These are phyloP conservation scores for Aspergillus pseudoviridinutans DNA, from an alignment of 2,329 filamentous ascomycete species.

Conservation along the genomic window DNA sequence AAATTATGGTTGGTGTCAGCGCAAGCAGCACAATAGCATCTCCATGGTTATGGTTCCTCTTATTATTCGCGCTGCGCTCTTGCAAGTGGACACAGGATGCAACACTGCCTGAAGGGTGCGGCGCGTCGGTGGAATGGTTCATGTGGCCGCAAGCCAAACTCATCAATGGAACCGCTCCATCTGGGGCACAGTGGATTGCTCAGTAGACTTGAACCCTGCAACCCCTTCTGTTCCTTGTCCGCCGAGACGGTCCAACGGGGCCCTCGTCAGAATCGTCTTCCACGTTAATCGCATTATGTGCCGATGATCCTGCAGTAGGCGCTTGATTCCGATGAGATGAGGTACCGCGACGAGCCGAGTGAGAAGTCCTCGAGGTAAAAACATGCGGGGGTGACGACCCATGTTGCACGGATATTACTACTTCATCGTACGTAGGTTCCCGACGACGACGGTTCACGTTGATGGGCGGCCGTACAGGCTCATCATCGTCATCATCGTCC, in stretches of 20 bases:
- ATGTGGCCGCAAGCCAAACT: neutral
- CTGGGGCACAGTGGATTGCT: neutral
- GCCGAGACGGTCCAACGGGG: constrained; percentile 20
- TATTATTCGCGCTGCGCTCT: neutral
- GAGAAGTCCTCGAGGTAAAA: neutral
- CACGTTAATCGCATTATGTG: constrained; percentile 20
- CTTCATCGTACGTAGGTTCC: constrained; percentile 5
- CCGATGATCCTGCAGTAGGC: constrained; percentile 16
- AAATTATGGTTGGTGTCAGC: neutral
- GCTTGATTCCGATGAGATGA: neutral
- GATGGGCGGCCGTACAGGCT: constrained; percentile 16
- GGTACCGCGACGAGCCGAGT: neutral
- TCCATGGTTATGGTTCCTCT: neutral
- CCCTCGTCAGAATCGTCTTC: constrained; percentile 30
- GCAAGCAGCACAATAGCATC: neutral
- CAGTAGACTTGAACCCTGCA: constrained; percentile 3
- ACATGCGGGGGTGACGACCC: neutral
- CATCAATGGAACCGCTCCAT: too few species aligned
- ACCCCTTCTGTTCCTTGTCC: constrained; percentile 16
- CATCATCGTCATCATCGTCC: constrained; percentile 20
- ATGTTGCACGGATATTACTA: neutral
- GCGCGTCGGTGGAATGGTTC: neutral
- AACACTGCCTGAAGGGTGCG: neutral
- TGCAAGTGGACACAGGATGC: neutral
- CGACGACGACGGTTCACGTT: constrained; percentile 12